Evolutionary conservation across 2,329 filamentous ascomycete genomes (phyloP).

Genomic region (Phoma sp.): DNA sequence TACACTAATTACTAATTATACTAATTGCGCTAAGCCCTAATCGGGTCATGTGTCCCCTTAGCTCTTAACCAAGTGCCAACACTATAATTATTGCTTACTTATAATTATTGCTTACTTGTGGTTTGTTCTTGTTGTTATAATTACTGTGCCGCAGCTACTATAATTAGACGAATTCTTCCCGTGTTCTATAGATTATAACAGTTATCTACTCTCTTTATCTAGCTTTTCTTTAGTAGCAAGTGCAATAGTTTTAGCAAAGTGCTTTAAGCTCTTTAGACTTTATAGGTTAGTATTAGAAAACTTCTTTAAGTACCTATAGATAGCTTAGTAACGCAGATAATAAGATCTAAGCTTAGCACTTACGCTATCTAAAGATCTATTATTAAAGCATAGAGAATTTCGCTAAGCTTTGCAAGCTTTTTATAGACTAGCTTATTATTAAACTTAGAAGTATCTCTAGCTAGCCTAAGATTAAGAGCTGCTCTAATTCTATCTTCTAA

Average conservation of each 20-base stretch:
- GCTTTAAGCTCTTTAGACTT: neutral
- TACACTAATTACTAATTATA: too few relatives aligned
- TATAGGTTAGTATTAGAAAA: neutral
- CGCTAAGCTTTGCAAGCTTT: neutral
- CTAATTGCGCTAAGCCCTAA: too few relatives aligned
- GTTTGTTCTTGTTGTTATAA: too few relatives aligned
- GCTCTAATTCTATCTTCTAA: neutral
- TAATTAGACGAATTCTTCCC: too few relatives aligned
- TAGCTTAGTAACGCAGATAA: neutral
- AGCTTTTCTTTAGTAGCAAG: neutral
- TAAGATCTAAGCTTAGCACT: neutral
- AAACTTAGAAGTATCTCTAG: neutral
- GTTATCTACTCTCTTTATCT: neutral
- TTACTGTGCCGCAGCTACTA: too few relatives aligned
- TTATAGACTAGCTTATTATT: neutral
- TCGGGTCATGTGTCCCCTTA: too few relatives aligned
- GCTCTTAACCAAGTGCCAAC: too few relatives aligned
- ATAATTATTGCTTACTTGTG: too few relatives aligned
- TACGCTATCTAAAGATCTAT: neutral
- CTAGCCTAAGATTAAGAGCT: neutral
- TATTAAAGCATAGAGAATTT: neutral
- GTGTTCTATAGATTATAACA: too few relatives aligned
- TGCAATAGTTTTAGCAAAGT: neutral
- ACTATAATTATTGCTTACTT: too few relatives aligned
- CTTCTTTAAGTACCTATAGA: neutral